Base-by-base conservation (phyloP, 1,139 yeast species). In the Arxiozyma bovina region DNA sequence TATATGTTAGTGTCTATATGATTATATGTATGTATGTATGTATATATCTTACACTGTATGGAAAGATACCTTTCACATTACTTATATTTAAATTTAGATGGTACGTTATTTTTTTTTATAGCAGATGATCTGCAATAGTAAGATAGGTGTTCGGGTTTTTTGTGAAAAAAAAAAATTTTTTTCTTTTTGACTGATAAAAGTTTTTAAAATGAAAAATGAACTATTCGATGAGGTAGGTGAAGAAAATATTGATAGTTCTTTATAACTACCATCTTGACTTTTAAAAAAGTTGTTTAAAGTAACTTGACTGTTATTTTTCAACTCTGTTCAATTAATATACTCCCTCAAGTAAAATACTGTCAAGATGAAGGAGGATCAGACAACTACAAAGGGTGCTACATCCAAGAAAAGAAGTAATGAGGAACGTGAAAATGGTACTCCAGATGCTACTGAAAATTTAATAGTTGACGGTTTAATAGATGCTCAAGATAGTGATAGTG, bases 391-490 rank as follows among this genome's bases (percentile, higher is more conserved):
- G 17, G 34, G 50, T 17, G 45, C 45, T 21, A 21, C 20, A 12
- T 48, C 57, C 15, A 72, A 71, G 66, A 73, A 74, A 61, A 66
- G 66, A 59, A 34, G 22, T 9, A 27, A 15, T 46, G 68, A 63
- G 25, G 62, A 57, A 30, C 42, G 25, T 30, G 64, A 61, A 18
- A 67, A 52, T 27, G 61, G 54, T n/a, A 47, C 51, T 25, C 63
- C 59, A 34, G 56, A 54, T 9, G 56, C 51, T 17, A 74, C 68
- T 22, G 77, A 72, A 22, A 73, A 72, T 48, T 64, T 74, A 49
- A 61, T 70, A 53, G 69, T 71, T 20, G 70, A 72, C 49, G 80
- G 78, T 21, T 55, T 72, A 41, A 64, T 74, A 20, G 73, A 73
- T 56, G 72, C 61, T 34, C 67, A 62, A 50, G 65, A 59, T 23